Evolutionary conservation across 2,329 filamentous ascomycete genomes (phyloP), one percentile per base, ranked within the genome.

Genomic region (Fusarium anguioides): DNA sequence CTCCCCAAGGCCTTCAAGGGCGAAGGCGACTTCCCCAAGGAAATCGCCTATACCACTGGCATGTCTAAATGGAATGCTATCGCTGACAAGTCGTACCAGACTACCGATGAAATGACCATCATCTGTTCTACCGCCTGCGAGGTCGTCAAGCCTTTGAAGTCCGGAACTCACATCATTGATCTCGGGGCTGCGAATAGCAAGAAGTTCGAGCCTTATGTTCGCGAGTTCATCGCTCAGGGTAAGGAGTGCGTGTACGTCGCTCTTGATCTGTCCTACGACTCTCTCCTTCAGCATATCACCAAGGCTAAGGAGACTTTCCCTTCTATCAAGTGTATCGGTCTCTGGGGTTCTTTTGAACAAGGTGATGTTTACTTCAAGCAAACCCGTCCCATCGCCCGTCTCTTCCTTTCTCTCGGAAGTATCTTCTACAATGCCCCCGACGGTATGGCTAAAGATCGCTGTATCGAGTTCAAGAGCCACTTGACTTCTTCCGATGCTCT

Each of bases 381-480:
- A 12, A 70, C 70, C 2, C 50, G 50, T 0, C 52, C 61, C 7
- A 2, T 9, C 0, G 42, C 48, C 11, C 56, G 64, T 0, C 65
- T 74, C 0, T 74, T 71, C 40, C 49, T 74, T 0, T 72, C 71
- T 0, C 61, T 74, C 1, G 72, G 72, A 0, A 65, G 57, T 0
- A 70, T 72, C 23, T 72, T 74, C 45, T 74, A 56, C 56, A 74
- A 74, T 10, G 72, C 60, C 0, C 70, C 72, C 0, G 66, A 71
- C 4, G n/a, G 31, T 0, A 62, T 74, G 57, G 64, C 55, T 12
- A 33, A 51, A 4, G 62, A 66, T 3, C 69, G 72, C 3, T 71
- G 68, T 24, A 12, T 39, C 3, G 49, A 65, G 9, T 73, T 74
- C 33, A 45, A 41, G 8, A 26, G 36, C 2, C 65, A 72, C n/a